These are phyloP conservation scores for Diaporthe eres DNA, from an alignment of 2,329 filamentous ascomycete species.

Conservation along the genomic window DNA sequence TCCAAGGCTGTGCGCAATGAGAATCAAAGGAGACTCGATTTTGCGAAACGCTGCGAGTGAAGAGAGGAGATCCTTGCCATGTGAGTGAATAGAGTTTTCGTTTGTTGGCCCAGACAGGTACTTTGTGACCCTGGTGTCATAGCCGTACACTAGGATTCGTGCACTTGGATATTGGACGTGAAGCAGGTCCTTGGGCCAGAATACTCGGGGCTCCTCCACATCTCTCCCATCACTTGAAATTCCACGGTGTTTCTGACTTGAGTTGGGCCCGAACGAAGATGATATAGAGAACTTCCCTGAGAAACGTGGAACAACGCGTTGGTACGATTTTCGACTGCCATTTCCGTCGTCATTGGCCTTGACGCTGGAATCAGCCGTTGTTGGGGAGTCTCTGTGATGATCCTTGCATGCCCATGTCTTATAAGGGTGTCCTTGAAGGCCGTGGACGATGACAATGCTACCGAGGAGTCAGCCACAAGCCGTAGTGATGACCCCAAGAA, in stretches of 20 bases:
- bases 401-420: conserved; percentile 8
- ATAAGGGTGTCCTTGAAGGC: conserved; percentile 9
- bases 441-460: background rate
- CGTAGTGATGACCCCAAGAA: background rate
- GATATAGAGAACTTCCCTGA: background rate
- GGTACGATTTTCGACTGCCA: background rate
- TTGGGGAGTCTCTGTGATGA: no score
- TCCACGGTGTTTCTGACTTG: background rate
- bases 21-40: background rate
- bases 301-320: background rate
- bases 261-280: background rate
- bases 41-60: background rate
- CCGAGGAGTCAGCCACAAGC: background rate
- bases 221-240: background rate
- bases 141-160: background rate
- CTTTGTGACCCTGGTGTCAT: conserved; percentile 3
- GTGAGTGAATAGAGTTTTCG: background rate
- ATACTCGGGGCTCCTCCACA: background rate
- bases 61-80: background rate
- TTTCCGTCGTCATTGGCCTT: no score
- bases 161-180: background rate
- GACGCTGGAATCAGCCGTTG: no score
- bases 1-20: conserved; percentile 11
- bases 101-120: background rate
- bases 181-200: conserved; percentile 7